Evolutionary conservation across 441 rosid species (phyloP), one percentile per base, ranked within the genome.

Genomic region (Pelargonium fulgidum): DNA sequence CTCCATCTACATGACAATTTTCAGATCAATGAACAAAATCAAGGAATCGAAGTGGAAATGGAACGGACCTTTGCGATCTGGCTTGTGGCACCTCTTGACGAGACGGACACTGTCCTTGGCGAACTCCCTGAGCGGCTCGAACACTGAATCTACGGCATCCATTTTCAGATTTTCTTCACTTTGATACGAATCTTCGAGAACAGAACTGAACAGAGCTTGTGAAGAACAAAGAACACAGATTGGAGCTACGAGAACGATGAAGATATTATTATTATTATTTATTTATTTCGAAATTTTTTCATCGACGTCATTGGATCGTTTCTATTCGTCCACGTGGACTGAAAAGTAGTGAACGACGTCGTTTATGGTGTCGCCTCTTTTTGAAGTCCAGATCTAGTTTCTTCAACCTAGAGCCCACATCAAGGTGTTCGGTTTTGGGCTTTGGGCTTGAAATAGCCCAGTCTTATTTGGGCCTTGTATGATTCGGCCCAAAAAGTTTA

Each of bases 51-150:
- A 33, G 39, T 33, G 7, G 39, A 33, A 33, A 33, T 33, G 39
- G 39, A 33, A 33, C 39, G 3, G 29, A 74, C 77, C 77, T 75
- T 75, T 75, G 63, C 73, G 77, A 24, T 75, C 73, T n/a, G 77
- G 73, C 70, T 75, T 75, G 66, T 75, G 77, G 77, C 77, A 75
- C 20, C 73, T 69, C 74, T 70, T 74, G 70, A 65, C 77, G 77
- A 74, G 77, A 66, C 73, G 77, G 47, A 74, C 45, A 70, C 73
- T 66, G 56, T 70, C 73, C 73, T 65, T 65, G 48, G 77, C 73
- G 64, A 75, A 70, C 56, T 75, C 73, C 8, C 73, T 59, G 62
- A 75, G 66, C 16, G 73, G 77, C 65, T 75, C 77, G 54, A 75
- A n/a, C 50, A 67, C 73, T 3, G 73, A 69, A 58, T 75, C 77